phyloP scores from a whole-genome alignment of 495 filamentous ascomycete genomes.

The Talaromyces proteolyticus region DNA sequence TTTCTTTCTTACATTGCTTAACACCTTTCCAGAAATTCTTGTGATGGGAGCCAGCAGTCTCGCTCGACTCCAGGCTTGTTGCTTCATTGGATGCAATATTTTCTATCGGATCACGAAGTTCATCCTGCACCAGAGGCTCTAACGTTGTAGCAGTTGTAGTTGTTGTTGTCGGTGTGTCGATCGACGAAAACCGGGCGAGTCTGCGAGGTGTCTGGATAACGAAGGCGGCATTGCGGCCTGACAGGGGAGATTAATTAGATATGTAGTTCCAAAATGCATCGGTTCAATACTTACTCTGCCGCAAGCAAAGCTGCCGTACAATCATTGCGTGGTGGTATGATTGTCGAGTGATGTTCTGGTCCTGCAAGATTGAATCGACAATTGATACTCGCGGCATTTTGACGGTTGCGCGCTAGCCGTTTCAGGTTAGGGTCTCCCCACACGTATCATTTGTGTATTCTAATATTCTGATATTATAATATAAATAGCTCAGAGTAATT shows the following conservation, averaged over 20 bases:
- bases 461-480: no score
- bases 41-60: no score
- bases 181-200: slow-evolving; percentile 31
- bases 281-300: slow-evolving; percentile 32
- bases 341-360: not conserved
- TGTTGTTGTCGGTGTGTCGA: slow-evolving; percentile 10
- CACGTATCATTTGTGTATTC: no score
- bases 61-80: no score
- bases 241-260: slow-evolving; percentile 7
- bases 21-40: not conserved
- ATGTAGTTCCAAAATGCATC: not conserved
- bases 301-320: slow-evolving; percentile 34
- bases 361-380: no score
- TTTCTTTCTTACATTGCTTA: slow-evolving; percentile 1
- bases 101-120: no score
- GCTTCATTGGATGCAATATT: no score
- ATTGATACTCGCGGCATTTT: no score
- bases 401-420: no score
- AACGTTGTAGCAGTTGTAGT: not conserved
- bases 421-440: no score
- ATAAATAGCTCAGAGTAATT: no score
- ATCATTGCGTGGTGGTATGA: slow-evolving; percentile 24
- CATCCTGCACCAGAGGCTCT: not conserved
- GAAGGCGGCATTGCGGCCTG: slow-evolving; percentile 39
- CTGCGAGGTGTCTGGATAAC: slow-evolving; percentile 30